Conservation (phyloP, 2,329 filamentous ascomycete species). For the Aspergillus sp. region DNA sequence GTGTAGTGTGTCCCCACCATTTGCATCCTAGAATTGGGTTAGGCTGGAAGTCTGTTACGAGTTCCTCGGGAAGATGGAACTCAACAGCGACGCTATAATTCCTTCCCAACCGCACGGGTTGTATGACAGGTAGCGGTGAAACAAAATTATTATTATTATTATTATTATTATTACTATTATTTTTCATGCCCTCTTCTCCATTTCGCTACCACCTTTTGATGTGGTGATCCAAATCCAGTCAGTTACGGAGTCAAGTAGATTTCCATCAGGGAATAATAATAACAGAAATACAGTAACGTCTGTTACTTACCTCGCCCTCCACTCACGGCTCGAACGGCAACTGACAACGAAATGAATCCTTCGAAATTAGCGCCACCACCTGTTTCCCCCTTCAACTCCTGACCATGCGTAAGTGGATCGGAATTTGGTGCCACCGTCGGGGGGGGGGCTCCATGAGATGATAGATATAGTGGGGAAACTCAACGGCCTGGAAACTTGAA, state of each 20-base stretch:
- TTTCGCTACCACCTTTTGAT: background rate
- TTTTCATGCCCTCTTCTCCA: background rate
- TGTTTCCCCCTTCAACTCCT: constrained; percentile 8
- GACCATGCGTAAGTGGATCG: constrained; percentile 15
- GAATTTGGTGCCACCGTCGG: constrained; percentile 9
- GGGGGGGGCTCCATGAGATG: constrained; percentile 11
- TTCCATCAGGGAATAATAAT: background rate
- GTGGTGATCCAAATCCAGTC: background rate
- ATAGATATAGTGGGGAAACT: constrained; percentile 15
- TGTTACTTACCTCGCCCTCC: background rate
- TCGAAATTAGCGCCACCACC: constrained; percentile 3
- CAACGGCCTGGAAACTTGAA: constrained; percentile 11
- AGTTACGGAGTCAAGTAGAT: background rate
- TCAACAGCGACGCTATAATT: background rate
- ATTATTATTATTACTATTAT: no score
- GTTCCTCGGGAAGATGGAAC: background rate
- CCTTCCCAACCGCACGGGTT: constrained; percentile 2
- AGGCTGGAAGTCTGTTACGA: background rate
- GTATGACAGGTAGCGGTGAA: constrained; percentile 8
- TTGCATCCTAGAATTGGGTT: background rate
- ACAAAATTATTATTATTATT: background rate
- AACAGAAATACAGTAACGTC: background rate
- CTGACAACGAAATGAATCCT: constrained; percentile 5
- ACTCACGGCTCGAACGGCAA: background rate
- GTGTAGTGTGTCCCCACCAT: constrained; percentile 1